Evolutionary conservation across 75 land plant genomes (phyloP).

Genomic region (Adiantum capillusveneris): DNA sequence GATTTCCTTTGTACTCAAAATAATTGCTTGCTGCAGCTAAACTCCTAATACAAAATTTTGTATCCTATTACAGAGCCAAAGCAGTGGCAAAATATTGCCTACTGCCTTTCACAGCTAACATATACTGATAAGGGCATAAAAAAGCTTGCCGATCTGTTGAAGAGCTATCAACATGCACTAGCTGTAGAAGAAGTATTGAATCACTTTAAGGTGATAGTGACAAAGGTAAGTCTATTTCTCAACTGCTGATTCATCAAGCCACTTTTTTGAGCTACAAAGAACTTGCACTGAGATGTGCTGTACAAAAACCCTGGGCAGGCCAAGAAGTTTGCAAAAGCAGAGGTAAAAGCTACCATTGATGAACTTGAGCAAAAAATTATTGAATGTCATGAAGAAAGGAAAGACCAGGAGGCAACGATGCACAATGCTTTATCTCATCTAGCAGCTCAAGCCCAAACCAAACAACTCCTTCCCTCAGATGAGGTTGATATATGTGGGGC

Average conservation of each 20-base stretch:
- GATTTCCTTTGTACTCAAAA: no score
- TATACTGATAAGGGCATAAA: conserved; percentile 81
- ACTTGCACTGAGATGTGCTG: no score
- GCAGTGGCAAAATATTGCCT: conserved; percentile 86
- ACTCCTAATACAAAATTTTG: neutral
- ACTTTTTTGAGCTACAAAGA: no score
- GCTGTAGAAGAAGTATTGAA: conserved; percentile 71
- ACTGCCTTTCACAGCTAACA: conserved; percentile 88
- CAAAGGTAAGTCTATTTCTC: conserved; percentile 80
- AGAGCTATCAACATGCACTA: conserved; percentile 73
- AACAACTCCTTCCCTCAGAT: neutral
- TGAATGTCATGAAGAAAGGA: conserved; percentile 61
- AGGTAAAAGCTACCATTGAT: conserved; percentile 62
- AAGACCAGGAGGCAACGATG: conserved; percentile 69
- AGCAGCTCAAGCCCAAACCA: neutral
- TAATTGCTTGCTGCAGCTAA: no score
- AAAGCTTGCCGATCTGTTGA: conserved; percentile 82
- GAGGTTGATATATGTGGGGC: neutral
- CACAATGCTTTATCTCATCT: conserved; percentile 68
- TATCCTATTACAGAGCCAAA: conserved; percentile 34
- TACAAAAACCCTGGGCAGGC: conserved; percentile 29
- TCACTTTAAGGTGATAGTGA: conserved; percentile 65
- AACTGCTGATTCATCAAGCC: neutral
- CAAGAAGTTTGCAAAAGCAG: conserved; percentile 90
- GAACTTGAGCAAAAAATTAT: conserved; percentile 85